Base-by-base conservation (phyloP, 2,329 filamentous ascomycete species). In the Penicillium corylophilum region DNA sequence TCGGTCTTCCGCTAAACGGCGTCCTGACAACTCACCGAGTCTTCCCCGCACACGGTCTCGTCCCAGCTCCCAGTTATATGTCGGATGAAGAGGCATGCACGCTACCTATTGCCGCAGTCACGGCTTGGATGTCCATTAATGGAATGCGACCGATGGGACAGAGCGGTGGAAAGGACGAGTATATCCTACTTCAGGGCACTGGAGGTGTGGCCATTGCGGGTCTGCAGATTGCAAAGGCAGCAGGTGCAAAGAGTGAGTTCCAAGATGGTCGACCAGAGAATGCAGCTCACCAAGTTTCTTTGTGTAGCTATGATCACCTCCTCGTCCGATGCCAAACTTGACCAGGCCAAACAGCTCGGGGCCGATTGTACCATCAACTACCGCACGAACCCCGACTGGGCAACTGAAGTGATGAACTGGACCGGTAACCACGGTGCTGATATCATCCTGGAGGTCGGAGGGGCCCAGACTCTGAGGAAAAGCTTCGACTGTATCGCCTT, bases 1-100 rank as follows among this genome's bases (percentile, higher is more conserved):
- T 88, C 12, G 86, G 87, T 4, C 72, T 84, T 3, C 86, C 85
- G 1, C 72, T 82, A 0, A 73, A 74, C 0, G 78, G 78, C 1
- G 68, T 74, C 0, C 58, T 80, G 13, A 57, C 70, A 12, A 69
- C 74, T 24, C 78, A 77, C 51, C 65, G 75, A 12, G 69, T 73
- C 2, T 68, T 80, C 24, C 71, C 75, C 0, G 72, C 68, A 13
- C 55, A 72, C 49, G 63, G 57, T 0, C 50, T 77, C 6, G 70
- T 80, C 16, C 70, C 67, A 44, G 66, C 76, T 0, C 76, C 78
- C 1, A 53, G 52, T 18, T 68, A 69, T 23, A 55, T 74, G 50
- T 61, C 61, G 1, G 66, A 71, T 42, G 70, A 75, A 50, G 71
- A 74, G 57, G 72, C 74, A 0, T 62, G 66, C 13, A 69, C 76